Evolutionary conservation across 805 yeast genomes (phyloP), one percentile per base, ranked within the genome.

Genomic region (Kuraishia floccosa): DNA sequence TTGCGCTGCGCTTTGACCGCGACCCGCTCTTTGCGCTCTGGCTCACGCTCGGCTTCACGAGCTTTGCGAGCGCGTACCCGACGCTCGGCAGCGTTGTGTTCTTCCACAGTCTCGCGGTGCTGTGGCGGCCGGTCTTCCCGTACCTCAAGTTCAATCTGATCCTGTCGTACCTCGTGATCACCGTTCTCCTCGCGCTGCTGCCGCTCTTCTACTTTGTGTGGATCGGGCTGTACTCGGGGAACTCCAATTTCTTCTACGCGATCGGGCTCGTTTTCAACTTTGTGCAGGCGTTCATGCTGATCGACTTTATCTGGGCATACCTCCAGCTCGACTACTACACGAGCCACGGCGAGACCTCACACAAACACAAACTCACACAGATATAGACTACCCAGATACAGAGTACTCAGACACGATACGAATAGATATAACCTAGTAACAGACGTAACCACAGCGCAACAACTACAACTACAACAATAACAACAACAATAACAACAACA

Each of bases 241-340:
- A 91, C 56, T 77, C 96, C 31, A 91, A 91, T 54, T 91, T 91
- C 60, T 91, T 86, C 59, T 91, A 89, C 58, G 96, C 97, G 24
- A 81, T 91, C 44, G 84, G 91, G 3, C 64, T 91, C 35, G 82
- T 79, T 3, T 79, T 85, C 52, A 76, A 82, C 0, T 58, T 75
- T 6, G 82, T 86, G 3, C 65, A 85, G 40, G 72, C 76, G 0
- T 52, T 82, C 19, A 60, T 83, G 3, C 45, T 86, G 12, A 65
- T 78, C 26, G 97, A 91, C 44, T 69, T 83, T 40, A 56, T 79
- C 9, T 86, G 97, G 95, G 83, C 83, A 2, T 70, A 75, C 40
- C 50, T 86, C 32, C 68, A 80, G 23, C 45, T 58, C 27, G 95
- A 85, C 40, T 83, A 76, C 43, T 55, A 19, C 10, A 10, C 7